phyloP scores from a whole-genome alignment of 208 protist genomes.

The Tetramitus jugosus region DNA sequence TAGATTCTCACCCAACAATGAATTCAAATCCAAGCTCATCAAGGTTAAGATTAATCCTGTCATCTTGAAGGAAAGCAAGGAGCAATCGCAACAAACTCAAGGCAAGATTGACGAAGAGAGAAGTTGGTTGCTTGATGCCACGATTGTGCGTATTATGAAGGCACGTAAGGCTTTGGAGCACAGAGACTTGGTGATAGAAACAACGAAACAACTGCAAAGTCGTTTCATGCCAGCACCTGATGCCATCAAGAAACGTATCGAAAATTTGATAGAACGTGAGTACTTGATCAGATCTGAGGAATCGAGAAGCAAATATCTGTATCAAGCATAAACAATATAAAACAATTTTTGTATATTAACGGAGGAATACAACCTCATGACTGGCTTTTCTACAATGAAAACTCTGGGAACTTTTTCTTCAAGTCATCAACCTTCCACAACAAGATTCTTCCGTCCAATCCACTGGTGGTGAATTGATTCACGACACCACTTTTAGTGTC shows the following conservation, averaged over 20 bases:
- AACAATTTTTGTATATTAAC: no score
- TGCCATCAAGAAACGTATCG: constrained; percentile 27
- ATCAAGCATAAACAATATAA: constrained; percentile 34
- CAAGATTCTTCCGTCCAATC: constrained; percentile 14
- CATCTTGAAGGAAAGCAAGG: constrained; percentile 44
- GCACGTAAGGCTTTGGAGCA: constrained; percentile 37
- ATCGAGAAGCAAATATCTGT: constrained; percentile 38
- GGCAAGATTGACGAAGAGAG: constrained; percentile 63
- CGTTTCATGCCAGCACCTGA: constrained; percentile 25
- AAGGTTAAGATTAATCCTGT: background rate
- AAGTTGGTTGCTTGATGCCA: constrained; percentile 62
- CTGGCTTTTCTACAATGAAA: no score
- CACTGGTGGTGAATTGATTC: background rate
- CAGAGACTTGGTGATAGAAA: constrained; percentile 22
- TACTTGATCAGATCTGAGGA: constrained; percentile 45
- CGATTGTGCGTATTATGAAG: constrained; percentile 76
- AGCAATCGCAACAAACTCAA: constrained; percentile 45
- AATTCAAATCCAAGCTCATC: background rate
- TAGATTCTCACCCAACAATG: background rate
- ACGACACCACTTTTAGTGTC: background rate
- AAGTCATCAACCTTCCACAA: background rate
- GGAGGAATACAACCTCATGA: no score
- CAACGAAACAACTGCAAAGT: constrained; percentile 13
- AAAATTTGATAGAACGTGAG: constrained; percentile 33
- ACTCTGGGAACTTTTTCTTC: background rate